Evolutionary conservation across 805 yeast genomes (phyloP).

Genomic region (Saccharomycopsis sp.): DNA sequence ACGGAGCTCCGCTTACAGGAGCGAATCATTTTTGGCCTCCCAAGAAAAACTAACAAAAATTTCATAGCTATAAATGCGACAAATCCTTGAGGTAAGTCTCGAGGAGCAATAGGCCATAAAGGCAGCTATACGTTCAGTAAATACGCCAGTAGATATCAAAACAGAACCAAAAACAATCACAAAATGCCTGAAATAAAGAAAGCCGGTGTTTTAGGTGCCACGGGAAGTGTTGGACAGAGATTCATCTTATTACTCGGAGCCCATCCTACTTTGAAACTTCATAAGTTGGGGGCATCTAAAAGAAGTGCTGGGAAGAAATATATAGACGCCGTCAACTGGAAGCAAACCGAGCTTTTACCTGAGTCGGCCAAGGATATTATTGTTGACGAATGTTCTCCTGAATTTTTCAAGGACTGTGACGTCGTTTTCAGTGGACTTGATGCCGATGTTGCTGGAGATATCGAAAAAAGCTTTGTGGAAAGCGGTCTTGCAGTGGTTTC

Average conservation of each 20-base stretch:
- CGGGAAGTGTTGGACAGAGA: slow-evolving; percentile 97
- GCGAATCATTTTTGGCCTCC: neutral
- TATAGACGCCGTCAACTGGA: slow-evolving; percentile 85
- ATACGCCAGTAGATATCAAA: neutral
- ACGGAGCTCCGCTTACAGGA: neutral
- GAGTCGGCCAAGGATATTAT: slow-evolving; percentile 50
- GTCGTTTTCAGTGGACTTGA: slow-evolving; percentile 93
- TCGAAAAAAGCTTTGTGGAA: slow-evolving; percentile 78
- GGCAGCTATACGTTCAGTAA: no score
- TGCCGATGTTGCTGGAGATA: slow-evolving; percentile 86
- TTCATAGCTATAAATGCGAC: neutral
- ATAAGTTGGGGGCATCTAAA: slow-evolving; percentile 84
- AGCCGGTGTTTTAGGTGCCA: slow-evolving; percentile 93
- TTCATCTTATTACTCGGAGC: slow-evolving; percentile 76
- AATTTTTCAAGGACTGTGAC: slow-evolving; percentile 80
- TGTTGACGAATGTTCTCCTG: slow-evolving; percentile 74
- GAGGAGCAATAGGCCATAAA: no score
- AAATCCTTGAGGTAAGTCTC: neutral
- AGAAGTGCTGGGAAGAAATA: slow-evolving; percentile 91
- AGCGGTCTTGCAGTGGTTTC: slow-evolving; percentile 82
- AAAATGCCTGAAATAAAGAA: slow-evolving; percentile 32
- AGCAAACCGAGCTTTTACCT: slow-evolving; percentile 83
- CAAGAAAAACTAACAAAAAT: neutral
- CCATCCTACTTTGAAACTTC: slow-evolving; percentile 85
- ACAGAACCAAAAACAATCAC: neutral